phyloP scores from a whole-genome alignment of 208 protist species.

The Trichomonas gallinae region DNA sequence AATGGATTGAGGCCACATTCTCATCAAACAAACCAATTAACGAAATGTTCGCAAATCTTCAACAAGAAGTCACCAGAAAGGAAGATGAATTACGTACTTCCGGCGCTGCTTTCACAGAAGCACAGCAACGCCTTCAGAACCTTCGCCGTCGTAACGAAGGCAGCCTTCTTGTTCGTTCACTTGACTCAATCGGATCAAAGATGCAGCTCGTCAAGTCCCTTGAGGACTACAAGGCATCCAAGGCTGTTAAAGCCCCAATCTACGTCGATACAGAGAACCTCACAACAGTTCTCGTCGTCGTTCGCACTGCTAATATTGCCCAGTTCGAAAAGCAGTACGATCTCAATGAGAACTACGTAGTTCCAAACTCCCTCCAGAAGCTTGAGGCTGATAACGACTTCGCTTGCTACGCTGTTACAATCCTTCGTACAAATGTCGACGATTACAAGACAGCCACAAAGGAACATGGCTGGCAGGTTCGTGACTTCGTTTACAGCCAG shows the following conservation, averaged over 20 bases:
- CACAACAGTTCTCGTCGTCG: neutral
- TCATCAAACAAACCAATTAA: neutral
- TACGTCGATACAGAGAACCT: neutral
- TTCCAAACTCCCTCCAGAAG: neutral
- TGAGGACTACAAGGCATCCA: neutral
- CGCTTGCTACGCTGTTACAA: neutral
- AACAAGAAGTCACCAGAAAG: neutral
- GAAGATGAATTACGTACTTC: neutral
- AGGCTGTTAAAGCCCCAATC: neutral
- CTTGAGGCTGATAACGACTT: neutral
- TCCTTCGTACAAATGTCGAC: neutral
- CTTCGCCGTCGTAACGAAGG: neutral
- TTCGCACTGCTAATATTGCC: neutral
- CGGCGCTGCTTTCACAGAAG: neutral
- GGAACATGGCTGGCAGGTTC: neutral
- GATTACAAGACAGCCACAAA: slow-evolving; percentile 13
- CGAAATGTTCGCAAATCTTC: neutral
- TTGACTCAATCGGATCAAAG: neutral
- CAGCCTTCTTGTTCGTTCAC: neutral
- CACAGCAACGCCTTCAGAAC: neutral
- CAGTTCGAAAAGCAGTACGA: neutral
- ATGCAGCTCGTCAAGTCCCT: neutral
- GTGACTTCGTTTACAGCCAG: neutral
- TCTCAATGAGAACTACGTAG: neutral
- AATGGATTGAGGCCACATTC: neutral